Conservation (phyloP, 306 rosid species). For the Cucurbita pepo region DNA sequence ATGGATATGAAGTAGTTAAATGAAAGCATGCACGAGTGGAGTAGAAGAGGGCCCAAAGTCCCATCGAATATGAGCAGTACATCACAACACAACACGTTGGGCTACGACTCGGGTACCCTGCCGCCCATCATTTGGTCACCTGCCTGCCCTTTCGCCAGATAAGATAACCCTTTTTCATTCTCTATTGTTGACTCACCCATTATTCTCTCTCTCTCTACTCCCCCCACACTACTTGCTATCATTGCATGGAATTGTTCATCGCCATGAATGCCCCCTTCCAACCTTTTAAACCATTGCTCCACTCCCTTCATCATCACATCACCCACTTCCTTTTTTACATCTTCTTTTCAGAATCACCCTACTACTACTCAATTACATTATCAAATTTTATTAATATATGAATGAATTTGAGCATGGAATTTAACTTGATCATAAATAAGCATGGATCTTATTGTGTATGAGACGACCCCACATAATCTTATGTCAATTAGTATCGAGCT, state of each 20-base stretch:
- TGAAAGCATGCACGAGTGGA: constrained; percentile 7
- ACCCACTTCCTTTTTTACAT: not conserved
- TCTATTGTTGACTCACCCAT: not conserved
- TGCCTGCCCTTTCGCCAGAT: not conserved
- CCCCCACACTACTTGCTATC: not conserved
- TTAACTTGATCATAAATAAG: no score
- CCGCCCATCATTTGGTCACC: constrained; percentile 3
- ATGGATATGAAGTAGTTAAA: not conserved
- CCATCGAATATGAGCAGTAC: not conserved
- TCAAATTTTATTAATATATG: no score
- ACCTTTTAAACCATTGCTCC: not conserved
- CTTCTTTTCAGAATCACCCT: not conserved
- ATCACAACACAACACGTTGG: not conserved
- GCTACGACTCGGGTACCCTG: not conserved
- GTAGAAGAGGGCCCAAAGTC: not conserved
- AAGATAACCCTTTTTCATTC: not conserved
- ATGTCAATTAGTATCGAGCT: no score
- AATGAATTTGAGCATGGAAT: no score
- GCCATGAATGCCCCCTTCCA: not conserved
- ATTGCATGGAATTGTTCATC: constrained; percentile 1
- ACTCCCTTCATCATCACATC: not conserved
- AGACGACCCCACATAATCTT: no score
- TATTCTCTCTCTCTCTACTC: not conserved
- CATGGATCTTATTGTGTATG: no score
- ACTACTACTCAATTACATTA: not conserved